These are phyloP conservation scores for Rhodotorula taiwanensis DNA, from an alignment of 768 basidiomycete species.

Conservation along the genomic window DNA sequence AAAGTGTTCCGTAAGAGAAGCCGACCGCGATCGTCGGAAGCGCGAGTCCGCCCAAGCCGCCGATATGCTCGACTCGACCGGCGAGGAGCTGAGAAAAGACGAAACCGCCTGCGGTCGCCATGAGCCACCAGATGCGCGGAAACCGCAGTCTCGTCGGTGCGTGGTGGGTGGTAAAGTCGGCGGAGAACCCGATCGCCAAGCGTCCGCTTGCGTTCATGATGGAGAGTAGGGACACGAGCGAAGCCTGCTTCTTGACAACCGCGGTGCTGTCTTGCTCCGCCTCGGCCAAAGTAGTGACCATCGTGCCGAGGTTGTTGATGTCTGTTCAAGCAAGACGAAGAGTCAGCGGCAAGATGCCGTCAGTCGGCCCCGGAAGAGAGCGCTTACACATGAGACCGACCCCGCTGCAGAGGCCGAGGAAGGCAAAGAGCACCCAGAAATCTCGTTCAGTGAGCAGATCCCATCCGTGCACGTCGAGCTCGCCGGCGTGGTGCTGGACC, in stretches of 20 bases:
- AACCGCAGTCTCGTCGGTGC: constrained; percentile 3
- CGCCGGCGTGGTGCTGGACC: constrained; percentile 12
- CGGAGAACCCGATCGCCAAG: constrained; percentile 11
- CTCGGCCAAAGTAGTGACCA: constrained; percentile 18
- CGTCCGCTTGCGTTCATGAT: constrained; percentile 31
- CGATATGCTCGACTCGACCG: not conserved
- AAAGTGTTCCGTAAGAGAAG: constrained; percentile 25
- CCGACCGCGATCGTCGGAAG: constrained; percentile 17
- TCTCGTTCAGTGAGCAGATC: constrained; percentile 5
- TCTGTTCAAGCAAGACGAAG: not conserved
- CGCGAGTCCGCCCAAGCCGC: constrained; percentile 3
- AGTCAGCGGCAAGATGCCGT: not conserved
- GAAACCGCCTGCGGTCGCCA: constrained; percentile 20
- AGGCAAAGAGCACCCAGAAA: constrained; percentile 12
- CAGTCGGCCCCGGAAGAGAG: no score
- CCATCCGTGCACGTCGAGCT: constrained; percentile 12
- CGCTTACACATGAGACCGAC: constrained; percentile 13
- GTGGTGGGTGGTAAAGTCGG: constrained; percentile 22
- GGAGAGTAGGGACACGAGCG: constrained; percentile 32
- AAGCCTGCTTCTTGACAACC: constrained; percentile 14
- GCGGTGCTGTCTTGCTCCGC: not conserved
- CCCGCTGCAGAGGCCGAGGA: constrained; percentile 14
- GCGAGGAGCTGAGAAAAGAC: constrained; percentile 22
- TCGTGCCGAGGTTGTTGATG: constrained; percentile 36
- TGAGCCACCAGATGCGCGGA: constrained; percentile 32